These are phyloP conservation scores for Neofusicoccum ribis DNA, from an alignment of 2,329 filamentous ascomycete genomes.

Conservation along the genomic window DNA sequence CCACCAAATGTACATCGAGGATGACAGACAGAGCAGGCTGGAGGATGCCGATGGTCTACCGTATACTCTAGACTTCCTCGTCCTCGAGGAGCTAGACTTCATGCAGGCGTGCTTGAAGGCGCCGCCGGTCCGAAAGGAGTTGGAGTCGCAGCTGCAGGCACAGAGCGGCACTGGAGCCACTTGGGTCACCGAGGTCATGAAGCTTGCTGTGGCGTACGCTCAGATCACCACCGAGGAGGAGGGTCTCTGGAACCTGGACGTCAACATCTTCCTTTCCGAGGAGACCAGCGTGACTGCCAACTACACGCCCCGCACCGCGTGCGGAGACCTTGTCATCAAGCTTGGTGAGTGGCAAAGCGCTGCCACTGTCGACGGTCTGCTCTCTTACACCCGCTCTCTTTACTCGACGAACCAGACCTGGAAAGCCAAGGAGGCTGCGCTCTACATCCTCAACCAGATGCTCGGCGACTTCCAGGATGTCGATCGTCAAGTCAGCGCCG, in stretches of 20 bases:
- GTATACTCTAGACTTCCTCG: conserved; percentile 89
- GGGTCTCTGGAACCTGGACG: conserved; percentile 93
- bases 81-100: conserved; percentile 92
- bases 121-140: conserved; percentile 81
- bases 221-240: conserved; percentile 92
- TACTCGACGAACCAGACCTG: conserved; percentile 61
- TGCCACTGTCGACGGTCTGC: conserved; percentile 74
- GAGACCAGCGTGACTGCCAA: conserved; percentile 94
- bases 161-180: conserved; percentile 62
- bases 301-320: conserved; percentile 91
- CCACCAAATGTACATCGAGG: conserved; percentile 79
- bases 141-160: conserved; percentile 72
- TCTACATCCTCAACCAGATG: conserved; percentile 84
- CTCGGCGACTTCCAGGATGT: conserved; percentile 81
- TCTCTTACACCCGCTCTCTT: conserved; percentile 72
- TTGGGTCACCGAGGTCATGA: conserved; percentile 88
- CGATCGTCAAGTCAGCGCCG: conserved; percentile 67
- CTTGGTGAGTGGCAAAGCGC: conserved; percentile 84
- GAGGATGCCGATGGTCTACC: conserved; percentile 91
- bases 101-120: conserved; percentile 88
- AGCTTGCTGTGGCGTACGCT: conserved; percentile 78
- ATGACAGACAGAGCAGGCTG: conserved; percentile 81
- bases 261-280: conserved; percentile 92
- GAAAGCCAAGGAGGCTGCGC: conserved; percentile 74
- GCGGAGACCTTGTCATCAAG: conserved; percentile 89